Base-by-base conservation (phyloP, 2,329 filamentous ascomycete species). In the Penicillium freii region DNA sequence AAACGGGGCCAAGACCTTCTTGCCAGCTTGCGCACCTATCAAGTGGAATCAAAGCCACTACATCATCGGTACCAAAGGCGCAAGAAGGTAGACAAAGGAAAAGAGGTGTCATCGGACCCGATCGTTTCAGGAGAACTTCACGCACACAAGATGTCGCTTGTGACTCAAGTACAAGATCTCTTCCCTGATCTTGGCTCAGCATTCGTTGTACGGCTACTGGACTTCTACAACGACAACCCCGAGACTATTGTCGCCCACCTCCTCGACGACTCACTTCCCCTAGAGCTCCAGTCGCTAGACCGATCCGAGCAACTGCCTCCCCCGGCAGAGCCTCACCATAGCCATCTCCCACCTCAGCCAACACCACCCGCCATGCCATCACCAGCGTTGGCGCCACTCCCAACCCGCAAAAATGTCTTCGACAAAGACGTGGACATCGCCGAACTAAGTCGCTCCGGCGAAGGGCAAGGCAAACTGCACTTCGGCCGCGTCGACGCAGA, bases 101-200 rank as follows among this genome's bases (percentile, higher is more conserved):
- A 80, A 66, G 67, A 61, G 13, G 72, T 68, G 23, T 75, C 69
- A 11, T 38, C 56, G 25, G 66, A 67, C 13, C 62, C 57, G 19
- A 54, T 65, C 6, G 67, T 69, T 3, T 68, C 76, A 49, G 75
- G 74, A 9, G 78, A 81, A 43, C 78, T 92, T 34, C 90, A 94
- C 68, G 78, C 93, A 23, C 91, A 96, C 73, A 87, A 82, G 42
- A 88, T 95, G 84, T 92, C 89, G 66, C 84, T 93, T 48, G 86
- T 97, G 51, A 89, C 89, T 0, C 91, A 95, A 71, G 82, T 99
- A n/a, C 92, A 96, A 70, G 93, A 99, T 69, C 80, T 97, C 0
- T 97, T 97, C 69, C 91, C 93, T 0, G 86, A 96, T 61, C 79
- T 97, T 10, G 92, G 92, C 5, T 87, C 90, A 4, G 90, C 83